phyloP scores from a whole-genome alignment of 345 rosid species.

The Heritiera fomes region DNA sequence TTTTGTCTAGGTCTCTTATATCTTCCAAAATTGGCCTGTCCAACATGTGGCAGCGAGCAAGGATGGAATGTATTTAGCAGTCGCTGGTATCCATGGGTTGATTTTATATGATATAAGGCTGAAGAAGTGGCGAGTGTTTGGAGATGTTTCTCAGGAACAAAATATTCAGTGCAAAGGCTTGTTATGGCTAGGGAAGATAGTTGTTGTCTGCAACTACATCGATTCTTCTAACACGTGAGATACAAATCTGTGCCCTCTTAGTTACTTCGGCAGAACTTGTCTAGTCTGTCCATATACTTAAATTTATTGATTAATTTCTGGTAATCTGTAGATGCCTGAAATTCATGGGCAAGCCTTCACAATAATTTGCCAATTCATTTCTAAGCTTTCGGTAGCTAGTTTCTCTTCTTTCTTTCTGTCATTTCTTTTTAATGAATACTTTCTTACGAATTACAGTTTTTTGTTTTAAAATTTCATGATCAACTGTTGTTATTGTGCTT shows the following conservation, averaged over 20 bases:
- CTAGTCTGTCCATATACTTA: background rate
- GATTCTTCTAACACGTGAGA: conserved; percentile 81
- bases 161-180: conserved; percentile 92
- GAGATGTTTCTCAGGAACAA: conserved; percentile 95
- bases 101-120: conserved; percentile 78
- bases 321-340: background rate
- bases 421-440: background rate
- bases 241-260: conserved; percentile 1
- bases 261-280: conserved; percentile 17
- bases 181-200: conserved; percentile 92
- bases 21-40: conserved; percentile 98
- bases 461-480: background rate
- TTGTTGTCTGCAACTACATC: conserved; percentile 88
- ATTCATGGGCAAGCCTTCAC: background rate
- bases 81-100: conserved; percentile 93
- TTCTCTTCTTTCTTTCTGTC: background rate
- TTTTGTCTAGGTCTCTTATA: conserved; percentile 72
- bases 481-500: conserved; percentile 16
- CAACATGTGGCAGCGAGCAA: conserved; percentile 97
- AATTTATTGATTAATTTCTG: background rate
- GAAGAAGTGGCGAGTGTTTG: conserved; percentile 94
- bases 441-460: background rate
- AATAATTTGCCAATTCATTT: background rate
- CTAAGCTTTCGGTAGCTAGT: background rate
- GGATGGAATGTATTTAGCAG: conserved; percentile 94